Evolutionary conservation across 805 yeast species (phyloP).

Genomic region (Zygotorulaspora sp.): DNA sequence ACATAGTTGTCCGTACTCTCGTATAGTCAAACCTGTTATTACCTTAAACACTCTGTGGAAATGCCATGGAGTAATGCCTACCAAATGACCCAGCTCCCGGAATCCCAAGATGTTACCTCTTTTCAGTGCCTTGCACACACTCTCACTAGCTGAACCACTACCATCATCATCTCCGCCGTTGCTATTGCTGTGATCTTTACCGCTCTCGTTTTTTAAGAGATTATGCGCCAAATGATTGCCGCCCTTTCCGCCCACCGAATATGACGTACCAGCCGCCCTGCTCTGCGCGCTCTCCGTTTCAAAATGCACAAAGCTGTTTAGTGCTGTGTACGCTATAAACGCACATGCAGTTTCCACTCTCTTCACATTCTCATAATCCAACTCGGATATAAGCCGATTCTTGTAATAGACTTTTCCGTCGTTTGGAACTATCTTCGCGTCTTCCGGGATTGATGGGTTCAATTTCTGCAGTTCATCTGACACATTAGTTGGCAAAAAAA

Average conservation of each 20-base stretch:
- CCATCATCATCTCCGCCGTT: conserved; percentile 1
- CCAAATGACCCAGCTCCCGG: conserved; percentile 81
- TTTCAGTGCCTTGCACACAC: conserved; percentile 35
- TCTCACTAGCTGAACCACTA: conserved; percentile 19
- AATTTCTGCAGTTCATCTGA: conserved; percentile 26
- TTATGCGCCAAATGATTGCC: not conserved
- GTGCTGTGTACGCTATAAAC: conserved; percentile 24
- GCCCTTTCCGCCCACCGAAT: not conserved
- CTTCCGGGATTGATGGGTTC: conserved; percentile 24
- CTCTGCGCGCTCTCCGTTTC: conserved; percentile 17
- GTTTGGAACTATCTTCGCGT: conserved; percentile 19
- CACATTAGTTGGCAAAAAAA: conserved; percentile 25
- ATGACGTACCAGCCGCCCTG: not conserved
- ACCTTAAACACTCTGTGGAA: conserved; percentile 86
- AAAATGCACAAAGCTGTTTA: conserved; percentile 22
- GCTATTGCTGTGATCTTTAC: conserved; percentile 1
- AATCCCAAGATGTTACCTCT: conserved; percentile 79
- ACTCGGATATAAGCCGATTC: conserved; percentile 24
- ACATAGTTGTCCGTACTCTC: conserved; percentile 83
- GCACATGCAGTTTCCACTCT: conserved; percentile 25
- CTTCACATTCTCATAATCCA: conserved; percentile 24
- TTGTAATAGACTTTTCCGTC: conserved; percentile 23
- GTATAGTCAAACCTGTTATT: conserved; percentile 82
- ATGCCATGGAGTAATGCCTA: conserved; percentile 86
- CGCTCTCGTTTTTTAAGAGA: not conserved